Evolutionary conservation across 257 asterid genomes (phyloP).

Genomic region (Schizonepeta tenuifolia): DNA sequence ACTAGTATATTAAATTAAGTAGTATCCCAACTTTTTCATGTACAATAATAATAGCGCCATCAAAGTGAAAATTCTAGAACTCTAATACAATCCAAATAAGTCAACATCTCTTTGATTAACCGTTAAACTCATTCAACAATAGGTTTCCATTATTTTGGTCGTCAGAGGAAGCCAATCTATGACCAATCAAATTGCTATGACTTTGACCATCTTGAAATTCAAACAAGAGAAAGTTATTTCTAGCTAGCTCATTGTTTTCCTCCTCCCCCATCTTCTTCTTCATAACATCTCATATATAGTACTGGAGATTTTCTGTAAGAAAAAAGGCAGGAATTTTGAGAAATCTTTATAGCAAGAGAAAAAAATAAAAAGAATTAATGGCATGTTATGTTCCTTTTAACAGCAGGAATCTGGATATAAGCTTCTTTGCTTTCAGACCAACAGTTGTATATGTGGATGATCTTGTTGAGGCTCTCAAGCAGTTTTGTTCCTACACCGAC

Average conservation of each 20-base stretch:
- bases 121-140: constrained; percentile 14
- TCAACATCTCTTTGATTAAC: constrained; percentile 14
- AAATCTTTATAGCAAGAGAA: background rate
- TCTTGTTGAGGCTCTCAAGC: constrained; percentile 48
- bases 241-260: background rate
- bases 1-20: no score
- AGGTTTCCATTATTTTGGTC: constrained; percentile 23
- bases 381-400: constrained; percentile 74
- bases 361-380: constrained; percentile 34
- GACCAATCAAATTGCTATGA: constrained; percentile 27
- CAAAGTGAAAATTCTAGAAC: background rate
- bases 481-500: constrained; percentile 48
- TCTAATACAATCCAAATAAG: constrained; percentile 20
- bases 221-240: constrained; percentile 32
- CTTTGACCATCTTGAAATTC: constrained; percentile 35
- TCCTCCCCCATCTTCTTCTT: background rate
- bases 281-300: background rate
- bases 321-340: background rate
- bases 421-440: constrained; percentile 59
- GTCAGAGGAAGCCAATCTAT: constrained; percentile 26
- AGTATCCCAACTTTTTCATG: no score
- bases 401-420: constrained; percentile 55
- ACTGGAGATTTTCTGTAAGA: background rate
- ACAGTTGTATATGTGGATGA: constrained; percentile 53
- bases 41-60: no score